Base-by-base conservation (phyloP, 495 filamentous ascomycete species). In the Tuber aestivum region DNA sequence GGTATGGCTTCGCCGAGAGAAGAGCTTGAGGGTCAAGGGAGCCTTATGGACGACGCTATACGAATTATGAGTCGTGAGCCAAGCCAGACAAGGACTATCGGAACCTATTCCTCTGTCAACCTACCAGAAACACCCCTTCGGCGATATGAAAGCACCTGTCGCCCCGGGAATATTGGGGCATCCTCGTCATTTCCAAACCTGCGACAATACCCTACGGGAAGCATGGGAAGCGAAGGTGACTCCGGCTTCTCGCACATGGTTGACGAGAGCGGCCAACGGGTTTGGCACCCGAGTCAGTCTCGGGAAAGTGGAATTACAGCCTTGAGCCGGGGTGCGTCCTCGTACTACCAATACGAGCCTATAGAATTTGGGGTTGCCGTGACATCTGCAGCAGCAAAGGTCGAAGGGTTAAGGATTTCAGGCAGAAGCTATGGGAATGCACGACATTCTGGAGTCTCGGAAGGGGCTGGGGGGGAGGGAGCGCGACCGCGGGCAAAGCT, bases 331-430 rank as follows among this genome's bases (percentile, higher is more conserved):
- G 78, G 78, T 21, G 73, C 76, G 18, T 79, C 78, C 41, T 79
- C 76, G 65, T 79, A 76, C 35, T 79, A 79, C 71, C 78, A 77
- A n/a, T 79, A 79, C 71, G 78, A 79, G n/a, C 78, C 78, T 18
- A 79, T 79, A 76, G 78, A 79, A 42, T 79, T 79, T 44, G 78
- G 78, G 8, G 78, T 79, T 79, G 78, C 78, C n/a, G 78, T 79
- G 61, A 79, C 78, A 37, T 79, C 78, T 35, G 75, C 78, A 2
- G 69, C 72, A 70, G 78, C 78, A n/a, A 76, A 79, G 38, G 72
- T 77, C 20, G 70, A 65, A 35, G 56, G 56, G 32, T 65, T 65
- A 27, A 65, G 56, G 5, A 65, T 65, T 65, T 65, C 56, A 35
- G 73, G 76, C 32, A 79, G 78, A 72, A 79, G 77, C 41, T 72